Evolutionary conservation across 306 rosid species (phyloP).

Genomic region (Vigna angularis): DNA sequence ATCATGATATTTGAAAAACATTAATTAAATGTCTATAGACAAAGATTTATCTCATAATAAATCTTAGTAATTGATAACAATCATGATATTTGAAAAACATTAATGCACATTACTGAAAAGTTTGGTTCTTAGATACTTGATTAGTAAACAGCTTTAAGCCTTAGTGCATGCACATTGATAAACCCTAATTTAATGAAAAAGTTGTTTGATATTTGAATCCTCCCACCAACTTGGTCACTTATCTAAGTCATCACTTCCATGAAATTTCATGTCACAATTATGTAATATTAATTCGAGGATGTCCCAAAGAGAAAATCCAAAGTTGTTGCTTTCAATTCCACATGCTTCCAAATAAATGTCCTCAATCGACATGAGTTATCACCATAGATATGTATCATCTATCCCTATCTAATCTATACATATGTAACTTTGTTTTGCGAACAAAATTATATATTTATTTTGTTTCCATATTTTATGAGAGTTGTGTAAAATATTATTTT

Average conservation of each 20-base stretch:
- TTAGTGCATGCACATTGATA: background rate
- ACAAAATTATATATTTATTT: too few species aligned
- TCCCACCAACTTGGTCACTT: slow-evolving; percentile 6
- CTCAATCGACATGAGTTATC: slow-evolving; percentile 1
- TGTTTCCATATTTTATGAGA: too few species aligned
- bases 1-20: too few species aligned
- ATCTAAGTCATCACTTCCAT: slow-evolving; percentile 46
- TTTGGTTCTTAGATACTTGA: too few species aligned
- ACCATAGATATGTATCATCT: background rate
- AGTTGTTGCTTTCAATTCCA: slow-evolving; percentile 47
- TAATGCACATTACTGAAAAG: too few species aligned
- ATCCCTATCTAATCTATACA: slow-evolving; percentile 21
- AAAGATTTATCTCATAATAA: too few species aligned
- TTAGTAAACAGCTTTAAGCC: background rate
- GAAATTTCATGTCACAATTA: slow-evolving; percentile 48
- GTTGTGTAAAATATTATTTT: too few species aligned
- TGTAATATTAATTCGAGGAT: slow-evolving; percentile 36
- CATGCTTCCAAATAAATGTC: slow-evolving; percentile 38
- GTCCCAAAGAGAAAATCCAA: slow-evolving; percentile 38
- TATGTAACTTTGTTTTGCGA: background rate
- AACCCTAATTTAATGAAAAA: slow-evolving; percentile 10
- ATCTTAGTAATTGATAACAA: too few species aligned
- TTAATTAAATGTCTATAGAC: too few species aligned
- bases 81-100: too few species aligned
- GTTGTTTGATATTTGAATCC: background rate